Evolutionary conservation across 2,329 filamentous ascomycete genomes (phyloP).

Genomic region (Tolypocladium pustulatum): DNA sequence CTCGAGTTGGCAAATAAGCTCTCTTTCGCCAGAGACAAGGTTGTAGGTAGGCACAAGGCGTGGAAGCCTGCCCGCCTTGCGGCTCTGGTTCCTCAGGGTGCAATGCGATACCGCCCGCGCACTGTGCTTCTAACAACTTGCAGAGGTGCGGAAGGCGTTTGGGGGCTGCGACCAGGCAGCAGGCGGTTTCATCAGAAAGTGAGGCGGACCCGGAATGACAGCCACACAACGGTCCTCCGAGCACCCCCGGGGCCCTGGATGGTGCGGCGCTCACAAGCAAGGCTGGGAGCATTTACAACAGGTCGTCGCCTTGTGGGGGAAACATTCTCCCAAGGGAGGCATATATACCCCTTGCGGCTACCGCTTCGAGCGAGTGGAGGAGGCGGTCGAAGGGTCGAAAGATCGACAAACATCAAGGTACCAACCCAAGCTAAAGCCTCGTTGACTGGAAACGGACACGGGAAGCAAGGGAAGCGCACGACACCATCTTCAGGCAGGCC

Average conservation of each 20-base stretch:
- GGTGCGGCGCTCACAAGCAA: background rate
- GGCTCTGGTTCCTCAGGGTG: background rate
- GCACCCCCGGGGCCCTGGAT: background rate
- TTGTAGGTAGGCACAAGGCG: too few species aligned
- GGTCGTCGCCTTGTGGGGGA: background rate
- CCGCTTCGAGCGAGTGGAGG: too few species aligned
- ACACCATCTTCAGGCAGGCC: too few species aligned
- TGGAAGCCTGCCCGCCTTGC: too few species aligned
- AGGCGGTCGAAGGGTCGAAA: too few species aligned
- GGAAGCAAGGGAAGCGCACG: too few species aligned
- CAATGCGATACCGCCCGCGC: background rate
- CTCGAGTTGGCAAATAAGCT: too few species aligned
- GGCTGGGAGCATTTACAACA: background rate
- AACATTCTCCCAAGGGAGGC: background rate
- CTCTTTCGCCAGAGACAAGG: too few species aligned
- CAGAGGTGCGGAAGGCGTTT: background rate
- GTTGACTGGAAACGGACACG: too few species aligned
- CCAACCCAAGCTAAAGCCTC: too few species aligned
- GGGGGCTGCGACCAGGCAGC: background rate
- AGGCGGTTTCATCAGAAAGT: background rate
- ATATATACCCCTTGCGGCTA: too few species aligned
- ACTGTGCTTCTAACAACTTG: background rate
- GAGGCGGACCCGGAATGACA: background rate
- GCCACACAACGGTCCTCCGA: background rate
- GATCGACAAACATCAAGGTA: too few species aligned